These are phyloP conservation scores for Sugiyamaella paludigena DNA, from an alignment of 1,139 yeast genomes.

Conservation along the genomic window DNA sequence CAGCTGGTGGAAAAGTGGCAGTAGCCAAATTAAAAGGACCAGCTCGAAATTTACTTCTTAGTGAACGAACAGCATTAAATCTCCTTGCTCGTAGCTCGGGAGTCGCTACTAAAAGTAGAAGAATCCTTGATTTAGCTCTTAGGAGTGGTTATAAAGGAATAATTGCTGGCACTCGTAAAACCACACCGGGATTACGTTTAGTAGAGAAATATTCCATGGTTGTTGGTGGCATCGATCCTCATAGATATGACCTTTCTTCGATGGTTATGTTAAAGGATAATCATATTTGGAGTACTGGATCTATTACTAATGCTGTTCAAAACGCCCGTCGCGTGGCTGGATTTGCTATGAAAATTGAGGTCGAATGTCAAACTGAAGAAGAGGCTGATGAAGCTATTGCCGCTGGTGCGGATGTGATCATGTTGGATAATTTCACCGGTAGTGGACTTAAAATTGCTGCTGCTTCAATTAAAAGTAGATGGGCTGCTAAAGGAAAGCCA, in stretches of 20 bases:
- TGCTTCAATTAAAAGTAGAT: slow-evolving; percentile 53
- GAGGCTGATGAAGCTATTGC: slow-evolving; percentile 91
- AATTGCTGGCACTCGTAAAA: slow-evolving; percentile 96
- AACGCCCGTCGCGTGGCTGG: slow-evolving; percentile 82
- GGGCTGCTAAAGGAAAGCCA: slow-evolving; percentile 48
- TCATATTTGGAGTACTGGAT: slow-evolving; percentile 89
- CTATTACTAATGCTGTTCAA: slow-evolving; percentile 78
- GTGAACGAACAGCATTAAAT: slow-evolving; percentile 86
- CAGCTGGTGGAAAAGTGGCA: slow-evolving; percentile 56
- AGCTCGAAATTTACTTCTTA: slow-evolving; percentile 70
- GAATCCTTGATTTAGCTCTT: slow-evolving; percentile 60
- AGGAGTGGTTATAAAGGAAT: slow-evolving; percentile 73
- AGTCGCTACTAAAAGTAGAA: slow-evolving; percentile 69
- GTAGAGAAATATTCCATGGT: slow-evolving; percentile 92
- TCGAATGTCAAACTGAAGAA: slow-evolving; percentile 76
- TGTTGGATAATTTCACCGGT: slow-evolving; percentile 87
- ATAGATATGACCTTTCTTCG: slow-evolving; percentile 83
- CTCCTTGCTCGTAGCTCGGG: slow-evolving; percentile 83
- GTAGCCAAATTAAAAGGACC: slow-evolving; percentile 81
- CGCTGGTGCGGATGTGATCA: slow-evolving; percentile 94
- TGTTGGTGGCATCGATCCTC: slow-evolving; percentile 93
- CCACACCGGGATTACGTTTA: slow-evolving; percentile 91
- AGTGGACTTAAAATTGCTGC: slow-evolving; percentile 68
- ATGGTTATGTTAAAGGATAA: slow-evolving; percentile 98
- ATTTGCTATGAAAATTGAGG: slow-evolving; percentile 86